Evolutionary conservation across 2,329 filamentous ascomycete genomes (phyloP), one percentile per base, ranked within the genome.

Genomic region (Colletotrichum liaoningense): DNA sequence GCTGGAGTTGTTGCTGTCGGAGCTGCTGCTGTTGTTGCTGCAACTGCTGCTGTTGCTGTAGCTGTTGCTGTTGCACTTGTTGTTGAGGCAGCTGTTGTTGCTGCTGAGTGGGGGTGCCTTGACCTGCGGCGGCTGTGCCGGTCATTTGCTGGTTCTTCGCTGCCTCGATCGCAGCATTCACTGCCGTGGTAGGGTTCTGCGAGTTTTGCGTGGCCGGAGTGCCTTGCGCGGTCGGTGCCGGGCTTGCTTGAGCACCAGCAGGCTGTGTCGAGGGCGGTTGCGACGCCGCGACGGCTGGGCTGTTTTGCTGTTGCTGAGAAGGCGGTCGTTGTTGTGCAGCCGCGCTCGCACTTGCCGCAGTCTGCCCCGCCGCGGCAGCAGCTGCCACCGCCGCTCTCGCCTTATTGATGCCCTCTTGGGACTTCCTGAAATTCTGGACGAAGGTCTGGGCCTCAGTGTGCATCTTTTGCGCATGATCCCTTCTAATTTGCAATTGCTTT

Each of bases 391-490:
- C 78, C 19, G 71, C 62, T 1, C 72, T 63, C 75, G 63, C 72
- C 52, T 76, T 78, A 59, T 77, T 78, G 30, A 84, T 77, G 12
- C 76, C 76, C 42, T 82, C 82, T 68, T 88, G 86, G 60, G 86
- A 83, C 67, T 86, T 85, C 4, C 88, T 82, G 55, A 89, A 85
- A 5, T 76, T 79, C 16, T 86, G 85, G 3, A 89, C 84, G 76
- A 86, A 89, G 24, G 81, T 83, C 28, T 86, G 83, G 0, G 87
- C 86, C 2, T 89, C 86, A 0, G 78, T 78, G 73, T 88, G 84
- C 9, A 81, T 74, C 74, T 88, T 89, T 19, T 85, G 79, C 12
- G 85, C 79, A 19, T 82, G 79, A 2, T 86, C 86, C 72, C 84
- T 86, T 54, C 84, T 83, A 1, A 86, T 81, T 54, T 85, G 82